Evolutionary conservation across 2,329 filamentous ascomycete species (phyloP), one percentile per base, ranked within the genome.

Genomic region (Colletotrichum sidae): DNA sequence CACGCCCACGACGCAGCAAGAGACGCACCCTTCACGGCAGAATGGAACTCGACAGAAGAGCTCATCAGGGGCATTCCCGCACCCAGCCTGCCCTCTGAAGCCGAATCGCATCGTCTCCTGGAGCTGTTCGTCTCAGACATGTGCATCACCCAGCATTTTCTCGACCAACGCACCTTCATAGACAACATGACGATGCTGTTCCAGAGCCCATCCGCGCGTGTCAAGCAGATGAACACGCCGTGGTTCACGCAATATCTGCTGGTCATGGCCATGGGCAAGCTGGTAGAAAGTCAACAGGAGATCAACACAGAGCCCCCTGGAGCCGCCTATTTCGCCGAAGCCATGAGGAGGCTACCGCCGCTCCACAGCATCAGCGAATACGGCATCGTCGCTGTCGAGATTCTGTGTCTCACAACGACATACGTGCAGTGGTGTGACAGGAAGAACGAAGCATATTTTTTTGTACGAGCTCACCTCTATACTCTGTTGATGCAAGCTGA

Each of bases 181-280:
- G 72, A 74, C 39, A 67, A 68, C 5, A 45, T 75, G 47, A 69
- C 70, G 10, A 49, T 72, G 11, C 46, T 75, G 2, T 75, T 71
- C n/a, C 67, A 70, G 47, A 72, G 57, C 4, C 71, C 72, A 8
- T 52, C 63, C 8, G 56, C 63, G 6, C 59, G 63, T 3, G 53
- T 62, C 1, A 67, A 69, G 9, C 70, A 72, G 60, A 58, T 69
- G 47, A 68, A 67, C 9, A 70, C 70, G 0, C 63, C 63, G 2
- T 75, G 72, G 72, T 75, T 72, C 41, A 71, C 66, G 0, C 67
- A 74, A 33, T 75, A 74, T 46, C 51, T 75, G 1, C 45, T 75
- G 13, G 71, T 75, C 4, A 73, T 75, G 71, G 72, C 73, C 6
- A 71, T 75, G 51, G 73, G 69, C 2, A 74, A 70, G 67, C 66